These are phyloP conservation scores for Mortierella polycephala DNA, from an alignment of 371 early-diverging fungal species.

Conservation along the genomic window DNA sequence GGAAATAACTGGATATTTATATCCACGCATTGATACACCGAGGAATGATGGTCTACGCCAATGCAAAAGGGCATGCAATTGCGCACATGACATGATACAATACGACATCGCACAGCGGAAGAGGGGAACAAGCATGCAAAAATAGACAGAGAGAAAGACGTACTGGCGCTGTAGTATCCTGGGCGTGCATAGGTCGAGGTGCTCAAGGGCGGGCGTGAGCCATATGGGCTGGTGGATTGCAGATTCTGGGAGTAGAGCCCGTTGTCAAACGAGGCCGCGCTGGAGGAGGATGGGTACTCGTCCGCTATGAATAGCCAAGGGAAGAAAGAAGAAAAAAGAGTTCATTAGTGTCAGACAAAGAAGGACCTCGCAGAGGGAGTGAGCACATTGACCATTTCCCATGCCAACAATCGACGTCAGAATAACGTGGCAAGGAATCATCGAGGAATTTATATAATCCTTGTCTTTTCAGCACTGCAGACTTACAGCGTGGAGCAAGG, in stretches of 20 bases:
- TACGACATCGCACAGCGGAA: too few species aligned
- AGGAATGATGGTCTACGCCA: too few species aligned
- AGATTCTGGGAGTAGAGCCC: slow-evolving; percentile 46
- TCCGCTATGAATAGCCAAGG: slow-evolving; percentile 22
- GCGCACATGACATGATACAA: too few species aligned
- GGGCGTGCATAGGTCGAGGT: slow-evolving; percentile 30
- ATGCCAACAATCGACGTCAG: slow-evolving; percentile 5
- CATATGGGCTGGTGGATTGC: slow-evolving; percentile 45
- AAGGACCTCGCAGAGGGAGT: background rate
- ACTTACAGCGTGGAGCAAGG: slow-evolving; percentile 39
- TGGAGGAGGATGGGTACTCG: slow-evolving; percentile 32
- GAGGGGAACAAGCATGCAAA: background rate
- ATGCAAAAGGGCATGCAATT: too few species aligned
- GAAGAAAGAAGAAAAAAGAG: slow-evolving; percentile 6
- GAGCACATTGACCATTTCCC: background rate
- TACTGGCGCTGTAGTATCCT: slow-evolving; percentile 45
- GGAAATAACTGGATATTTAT: too few species aligned
- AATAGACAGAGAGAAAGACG: slow-evolving; percentile 18
- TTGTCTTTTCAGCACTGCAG: background rate
- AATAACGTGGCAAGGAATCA: background rate
- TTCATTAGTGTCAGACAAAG: slow-evolving; percentile 25
- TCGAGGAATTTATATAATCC: slow-evolving; percentile 44
- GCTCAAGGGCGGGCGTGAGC: slow-evolving; percentile 38
- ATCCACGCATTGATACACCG: too few species aligned
- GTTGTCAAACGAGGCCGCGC: slow-evolving; percentile 27